phyloP scores from a whole-genome alignment of 495 filamentous ascomycete species.

The Darksidea phi region DNA sequence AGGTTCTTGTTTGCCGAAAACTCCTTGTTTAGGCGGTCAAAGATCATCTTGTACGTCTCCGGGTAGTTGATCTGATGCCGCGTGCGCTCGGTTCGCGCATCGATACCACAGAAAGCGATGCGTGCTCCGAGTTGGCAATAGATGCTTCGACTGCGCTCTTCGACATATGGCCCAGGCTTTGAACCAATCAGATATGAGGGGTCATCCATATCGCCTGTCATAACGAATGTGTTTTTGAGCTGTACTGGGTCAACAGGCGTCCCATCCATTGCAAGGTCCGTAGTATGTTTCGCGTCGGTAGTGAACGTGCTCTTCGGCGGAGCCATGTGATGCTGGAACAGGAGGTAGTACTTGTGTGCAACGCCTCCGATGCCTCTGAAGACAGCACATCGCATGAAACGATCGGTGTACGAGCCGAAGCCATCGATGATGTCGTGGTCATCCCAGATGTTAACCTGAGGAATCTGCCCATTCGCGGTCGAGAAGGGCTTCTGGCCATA shows the following conservation, averaged over 20 bases:
- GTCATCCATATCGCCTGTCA: slow-evolving; percentile 58
- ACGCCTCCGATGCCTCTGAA: slow-evolving; percentile 88
- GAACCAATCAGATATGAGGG: slow-evolving; percentile 76
- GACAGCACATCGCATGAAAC: slow-evolving; percentile 88
- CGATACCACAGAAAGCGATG: slow-evolving; percentile 83
- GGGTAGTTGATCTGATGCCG: slow-evolving; percentile 87
- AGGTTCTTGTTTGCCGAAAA: slow-evolving; percentile 61
- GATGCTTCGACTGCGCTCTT: slow-evolving; percentile 74
- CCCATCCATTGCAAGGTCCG: slow-evolving; percentile 48
- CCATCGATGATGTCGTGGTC: slow-evolving; percentile 81
- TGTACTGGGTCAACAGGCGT: slow-evolving; percentile 64
- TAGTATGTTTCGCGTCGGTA: slow-evolving; percentile 62
- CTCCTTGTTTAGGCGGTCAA: slow-evolving; percentile 64
- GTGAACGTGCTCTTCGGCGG: slow-evolving; percentile 82
- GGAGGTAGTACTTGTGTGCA: slow-evolving; percentile 69
- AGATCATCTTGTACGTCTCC: slow-evolving; percentile 84
- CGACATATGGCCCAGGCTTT: slow-evolving; percentile 74
- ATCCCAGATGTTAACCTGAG: slow-evolving; percentile 94
- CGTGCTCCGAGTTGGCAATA: slow-evolving; percentile 80
- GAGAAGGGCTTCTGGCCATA: slow-evolving; percentile 82
- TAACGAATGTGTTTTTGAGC: slow-evolving; percentile 65
- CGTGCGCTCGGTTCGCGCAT: slow-evolving; percentile 88
- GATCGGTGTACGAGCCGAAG: slow-evolving; percentile 88
- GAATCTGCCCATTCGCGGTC: slow-evolving; percentile 78
- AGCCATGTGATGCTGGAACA: slow-evolving; percentile 90